Percentiles rank a stretch among this genome's conserved stretches.
Conservation (phyloP, 202 grass and related monocot species). For the Elaeis oleifera region DNA sequence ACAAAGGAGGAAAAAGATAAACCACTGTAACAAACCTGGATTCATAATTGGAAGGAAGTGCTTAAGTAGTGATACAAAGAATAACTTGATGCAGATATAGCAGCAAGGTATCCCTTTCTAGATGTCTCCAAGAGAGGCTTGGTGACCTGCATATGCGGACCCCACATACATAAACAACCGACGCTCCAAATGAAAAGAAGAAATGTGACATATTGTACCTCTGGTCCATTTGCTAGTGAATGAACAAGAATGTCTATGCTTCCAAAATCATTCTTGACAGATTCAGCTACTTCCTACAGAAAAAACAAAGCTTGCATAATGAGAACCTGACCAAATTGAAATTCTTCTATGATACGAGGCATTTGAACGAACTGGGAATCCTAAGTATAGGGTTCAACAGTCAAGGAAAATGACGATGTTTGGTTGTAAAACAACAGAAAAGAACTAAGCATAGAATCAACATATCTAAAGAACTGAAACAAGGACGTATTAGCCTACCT, state of each 20-base stretch:
- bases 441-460: too few species aligned
- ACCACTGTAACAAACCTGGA: conserved; percentile 36
- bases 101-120: conserved; percentile 86
- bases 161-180: too few species aligned
- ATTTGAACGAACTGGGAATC: too few species aligned
- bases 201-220: conserved; percentile 29
- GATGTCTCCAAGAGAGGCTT: conserved; percentile 88
- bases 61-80: conserved; percentile 71
- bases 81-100: conserved; percentile 93
- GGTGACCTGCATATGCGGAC: conserved; percentile 38
- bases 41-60: conserved; percentile 84
- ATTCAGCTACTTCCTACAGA: conserved; percentile 75
- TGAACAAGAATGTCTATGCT: conserved; percentile 94
- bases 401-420: too few species aligned
- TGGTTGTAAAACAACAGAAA: too few species aligned
- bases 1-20: too few species aligned
- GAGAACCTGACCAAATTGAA: not conserved
- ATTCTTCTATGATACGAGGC: not conserved
- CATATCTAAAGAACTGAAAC: too few species aligned
- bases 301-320: not conserved
- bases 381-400: too few species aligned
- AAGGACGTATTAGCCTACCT: conserved; percentile 22
- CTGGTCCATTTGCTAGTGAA: conserved; percentile 90
- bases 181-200: not conserved
- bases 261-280: conserved; percentile 88